These are phyloP conservation scores for Tothia fuscella DNA, from an alignment of 2,329 filamentous ascomycete genomes.

Conservation along the genomic window DNA sequence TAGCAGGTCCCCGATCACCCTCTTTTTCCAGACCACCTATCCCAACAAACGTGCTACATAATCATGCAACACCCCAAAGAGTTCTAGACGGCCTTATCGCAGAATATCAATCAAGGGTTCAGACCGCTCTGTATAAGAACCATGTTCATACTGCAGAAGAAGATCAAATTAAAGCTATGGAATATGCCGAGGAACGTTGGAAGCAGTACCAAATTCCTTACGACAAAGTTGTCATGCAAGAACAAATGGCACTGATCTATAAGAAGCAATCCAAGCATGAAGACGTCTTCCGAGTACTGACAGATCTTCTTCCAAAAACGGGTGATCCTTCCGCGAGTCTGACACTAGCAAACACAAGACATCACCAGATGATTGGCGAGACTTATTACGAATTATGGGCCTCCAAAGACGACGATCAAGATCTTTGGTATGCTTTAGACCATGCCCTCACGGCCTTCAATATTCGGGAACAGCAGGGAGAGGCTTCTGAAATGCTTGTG, in stretches of 20 bases:
- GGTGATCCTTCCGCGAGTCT: not conserved
- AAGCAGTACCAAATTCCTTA: not conserved
- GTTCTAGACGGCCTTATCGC: not conserved
- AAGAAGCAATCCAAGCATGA: not conserved
- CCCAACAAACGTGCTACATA: not conserved
- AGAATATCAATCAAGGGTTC: not conserved
- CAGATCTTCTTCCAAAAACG: not conserved
- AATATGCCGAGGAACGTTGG: not conserved
- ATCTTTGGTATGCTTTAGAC: not conserved
- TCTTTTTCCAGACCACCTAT: too few relatives aligned
- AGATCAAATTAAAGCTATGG: not conserved
- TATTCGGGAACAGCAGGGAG: not conserved
- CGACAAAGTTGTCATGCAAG: not conserved
- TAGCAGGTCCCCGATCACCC: too few relatives aligned
- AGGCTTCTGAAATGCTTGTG: not conserved
- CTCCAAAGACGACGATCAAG: not conserved
- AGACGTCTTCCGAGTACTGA: not conserved
- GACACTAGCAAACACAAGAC: not conserved
- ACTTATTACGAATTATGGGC: not conserved
- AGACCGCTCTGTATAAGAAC: not conserved
- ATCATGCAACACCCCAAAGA: not conserved
- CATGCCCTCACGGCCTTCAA: not conserved
- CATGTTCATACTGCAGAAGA: not conserved
- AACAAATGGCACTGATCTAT: not conserved
- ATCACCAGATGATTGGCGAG: not conserved